phyloP scores from a whole-genome alignment of 2,329 filamentous ascomycete species.

The Boeremia exigua region DNA sequence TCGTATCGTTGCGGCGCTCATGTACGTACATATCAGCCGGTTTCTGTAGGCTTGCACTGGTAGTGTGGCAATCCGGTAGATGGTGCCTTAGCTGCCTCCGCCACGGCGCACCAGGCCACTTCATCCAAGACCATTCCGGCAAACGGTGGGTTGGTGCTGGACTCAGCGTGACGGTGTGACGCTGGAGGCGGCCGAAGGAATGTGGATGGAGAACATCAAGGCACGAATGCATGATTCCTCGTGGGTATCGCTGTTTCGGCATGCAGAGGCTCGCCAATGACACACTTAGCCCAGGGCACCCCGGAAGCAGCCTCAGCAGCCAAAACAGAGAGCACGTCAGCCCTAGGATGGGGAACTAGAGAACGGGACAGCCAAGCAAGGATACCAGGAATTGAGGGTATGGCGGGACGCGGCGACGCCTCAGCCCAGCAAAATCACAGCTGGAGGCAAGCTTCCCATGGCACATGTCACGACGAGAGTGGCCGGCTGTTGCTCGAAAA shows the following conservation, averaged over 20 bases:
- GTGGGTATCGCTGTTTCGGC: slow-evolving; percentile 21
- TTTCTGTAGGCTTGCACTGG: slow-evolving; percentile 27
- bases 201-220: slow-evolving; percentile 1
- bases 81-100: slow-evolving; percentile 32
- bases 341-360: slow-evolving; percentile 23
- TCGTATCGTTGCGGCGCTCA: slow-evolving; percentile 41
- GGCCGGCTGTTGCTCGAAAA: slow-evolving; percentile 17
- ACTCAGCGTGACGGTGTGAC: slow-evolving; percentile 15
- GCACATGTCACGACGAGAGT: slow-evolving; percentile 21
- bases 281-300: slow-evolving; percentile 15
- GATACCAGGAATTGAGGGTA: slow-evolving; percentile 31
- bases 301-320: slow-evolving; percentile 29
- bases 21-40: slow-evolving; percentile 31
- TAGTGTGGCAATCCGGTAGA: slow-evolving; percentile 22
- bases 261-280: slow-evolving; percentile 27
- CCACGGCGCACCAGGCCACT: slow-evolving; percentile 26
- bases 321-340: slow-evolving; percentile 42
- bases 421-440: slow-evolving; percentile 28
- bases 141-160: slow-evolving; percentile 17
- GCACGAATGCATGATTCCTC: slow-evolving; percentile 19
- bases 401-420: slow-evolving; percentile 19
- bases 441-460: slow-evolving; percentile 5
- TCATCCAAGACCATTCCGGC: slow-evolving; percentile 14
- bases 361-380: slow-evolving; percentile 14
- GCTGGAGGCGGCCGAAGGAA: slow-evolving; percentile 9